A percentile compares a stretch with the other conserved stretches of the same genome.
These are phyloP conservation scores for Penicillium sp. DNA, from an alignment of 2,329 filamentous ascomycete species.

Conservation along the genomic window DNA sequence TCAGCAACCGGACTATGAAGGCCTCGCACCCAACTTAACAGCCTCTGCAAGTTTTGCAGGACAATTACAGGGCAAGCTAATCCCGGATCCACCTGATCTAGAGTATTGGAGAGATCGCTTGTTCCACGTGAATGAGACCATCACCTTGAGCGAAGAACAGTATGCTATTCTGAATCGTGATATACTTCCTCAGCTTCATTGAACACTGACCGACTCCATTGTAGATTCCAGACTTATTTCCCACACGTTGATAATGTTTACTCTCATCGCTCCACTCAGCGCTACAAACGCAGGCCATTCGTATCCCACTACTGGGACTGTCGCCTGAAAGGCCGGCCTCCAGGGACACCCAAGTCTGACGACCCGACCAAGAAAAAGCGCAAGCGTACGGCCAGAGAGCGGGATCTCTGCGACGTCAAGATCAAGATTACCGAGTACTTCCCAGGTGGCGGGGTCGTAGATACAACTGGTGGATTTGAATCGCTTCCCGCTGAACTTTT, in stretches of 20 bases:
- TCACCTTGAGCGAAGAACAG: constrained; percentile 72
- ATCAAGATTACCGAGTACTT: constrained; percentile 83
- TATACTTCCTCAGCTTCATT: neutral
- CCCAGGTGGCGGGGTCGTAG: constrained; percentile 41
- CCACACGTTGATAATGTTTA: constrained; percentile 82
- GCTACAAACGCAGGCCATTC: constrained; percentile 78
- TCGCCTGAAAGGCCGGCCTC: constrained; percentile 73
- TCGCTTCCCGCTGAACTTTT: constrained; percentile 22
- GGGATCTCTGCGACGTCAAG: constrained; percentile 81
- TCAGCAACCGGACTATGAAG: constrained; percentile 17
- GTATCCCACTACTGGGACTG: constrained; percentile 84
- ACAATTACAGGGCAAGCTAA: constrained; percentile 47
- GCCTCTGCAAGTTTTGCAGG: constrained; percentile 24
- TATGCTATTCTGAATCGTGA: constrained; percentile 42
- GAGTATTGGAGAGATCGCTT: constrained; percentile 68
- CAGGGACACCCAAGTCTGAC: constrained; percentile 74
- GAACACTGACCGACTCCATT: neutral
- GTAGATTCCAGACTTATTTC: constrained; percentile 74
- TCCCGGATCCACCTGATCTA: constrained; percentile 66
- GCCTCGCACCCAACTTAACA: constrained; percentile 6
- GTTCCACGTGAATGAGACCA: constrained; percentile 72
- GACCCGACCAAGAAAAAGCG: constrained; percentile 81
- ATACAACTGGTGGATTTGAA: constrained; percentile 19
- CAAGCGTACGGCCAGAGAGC: constrained; percentile 70
- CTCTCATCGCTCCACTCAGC: constrained; percentile 77